These are phyloP conservation scores for Nicotiana otophora DNA, from an alignment of 257 asterid genomes.

Conservation along the genomic window DNA sequence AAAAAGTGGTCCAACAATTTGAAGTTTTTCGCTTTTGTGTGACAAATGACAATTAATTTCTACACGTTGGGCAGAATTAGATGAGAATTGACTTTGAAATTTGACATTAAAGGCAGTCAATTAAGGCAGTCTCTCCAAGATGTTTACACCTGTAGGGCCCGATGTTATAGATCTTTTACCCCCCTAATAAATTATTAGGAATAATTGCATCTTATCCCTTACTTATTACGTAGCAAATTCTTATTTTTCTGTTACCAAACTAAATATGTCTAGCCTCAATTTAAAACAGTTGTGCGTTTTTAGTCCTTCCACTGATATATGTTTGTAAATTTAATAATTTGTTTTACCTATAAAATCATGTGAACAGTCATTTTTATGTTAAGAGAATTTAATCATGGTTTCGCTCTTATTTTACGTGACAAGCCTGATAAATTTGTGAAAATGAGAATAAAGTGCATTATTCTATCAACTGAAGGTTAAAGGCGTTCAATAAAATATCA, in stretches of 20 bases:
- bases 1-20: conserved; percentile 19
- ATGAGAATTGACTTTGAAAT: conserved; percentile 31
- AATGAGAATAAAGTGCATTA: not conserved
- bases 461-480: not conserved
- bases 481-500: not conserved
- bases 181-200: not conserved
- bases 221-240: no score
- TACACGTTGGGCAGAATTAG: conserved; percentile 9
- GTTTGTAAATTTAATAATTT: not conserved
- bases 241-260: not conserved
- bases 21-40: not conserved
- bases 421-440: not conserved
- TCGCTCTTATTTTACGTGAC: not conserved
- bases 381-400: not conserved
- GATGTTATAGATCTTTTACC: not conserved
- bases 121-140: conserved; percentile 21
- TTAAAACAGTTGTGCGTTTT: not conserved
- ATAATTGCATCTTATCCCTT: not conserved
- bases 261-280: not conserved
- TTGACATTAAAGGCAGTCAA: conserved; percentile 28
- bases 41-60: not conserved
- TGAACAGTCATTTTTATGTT: not conserved
- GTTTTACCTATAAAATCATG: not conserved
- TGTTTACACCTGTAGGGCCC: conserved; percentile 26
- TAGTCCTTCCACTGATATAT: not conserved